Base-by-base conservation (phyloP, 78 protist genomes). In the Blattamonas nauphoetae region DNA sequence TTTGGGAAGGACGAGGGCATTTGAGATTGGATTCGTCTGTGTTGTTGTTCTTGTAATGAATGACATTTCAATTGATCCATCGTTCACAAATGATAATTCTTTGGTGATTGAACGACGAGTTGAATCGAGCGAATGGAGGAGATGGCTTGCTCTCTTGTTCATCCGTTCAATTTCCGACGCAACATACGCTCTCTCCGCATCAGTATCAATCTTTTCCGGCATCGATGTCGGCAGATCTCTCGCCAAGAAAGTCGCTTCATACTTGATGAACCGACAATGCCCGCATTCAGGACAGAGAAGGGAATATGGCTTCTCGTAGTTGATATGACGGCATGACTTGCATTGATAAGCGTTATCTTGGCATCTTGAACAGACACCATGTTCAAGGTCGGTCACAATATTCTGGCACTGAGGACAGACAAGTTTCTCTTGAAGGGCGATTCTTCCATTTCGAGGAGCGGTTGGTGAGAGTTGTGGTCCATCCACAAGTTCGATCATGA, bases 211-310 rank as follows among this genome's bases (percentile, higher is more conserved):
- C n/a, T n/a, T n/a, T n/a, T n/a, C 77, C 6, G 84, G 84, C 45
- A 44, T 42, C 41, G 45, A 21, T 6, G 6, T 42, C 6, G 45
- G 11, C 44, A 6, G 6, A 11, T 80, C 11, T 11, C 45, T 80
- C 82, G 21, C 11, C 82, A 44, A 36, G 11, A 80, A 36, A 21
- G 33, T 80, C 33, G 11, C 4, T 32, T 84, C 85, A 6, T n/a
- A 84, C 34, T 84, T 84, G 38, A 32, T 6, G 34, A 36, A 84
- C 42, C 86, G 86, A 6, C 86, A 84, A 6, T n/a, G 42, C 38
- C 86, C 86, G 78, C 86, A 84, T 5, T 84, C 44, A 21, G 55
- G 55, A 71, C 86, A 84, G 44, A 84, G 86, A 21, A 84, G 5
- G 55, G 85, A 6, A 43, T 84, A 4, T 45, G 45, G 78, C 55